Percentiles rank a stretch among this genome's conserved stretches.
Conservation (phyloP, 2,329 filamentous ascomycete genomes). For the Ophiostoma quercus region DNA sequence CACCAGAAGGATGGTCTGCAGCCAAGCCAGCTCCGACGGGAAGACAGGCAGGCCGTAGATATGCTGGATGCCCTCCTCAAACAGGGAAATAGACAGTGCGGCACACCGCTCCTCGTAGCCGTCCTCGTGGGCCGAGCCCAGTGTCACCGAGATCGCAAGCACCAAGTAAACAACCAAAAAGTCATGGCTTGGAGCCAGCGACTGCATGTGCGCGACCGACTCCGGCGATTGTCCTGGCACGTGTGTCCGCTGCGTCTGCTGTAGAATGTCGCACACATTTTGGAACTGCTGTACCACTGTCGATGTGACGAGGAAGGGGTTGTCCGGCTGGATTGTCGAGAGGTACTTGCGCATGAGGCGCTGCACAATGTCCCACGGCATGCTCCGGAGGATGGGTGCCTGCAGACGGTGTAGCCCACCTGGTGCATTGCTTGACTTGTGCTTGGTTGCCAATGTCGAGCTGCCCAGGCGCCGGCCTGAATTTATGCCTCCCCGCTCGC, state of each 20-base stretch:
- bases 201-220: conserved; percentile 17
- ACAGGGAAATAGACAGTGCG: conserved; percentile 32
- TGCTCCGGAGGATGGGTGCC: conserved; percentile 23
- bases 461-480: conserved; percentile 3
- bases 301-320: conserved; percentile 31
- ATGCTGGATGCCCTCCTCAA: conserved; percentile 35
- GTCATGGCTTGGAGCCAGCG: conserved; percentile 31
- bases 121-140: conserved; percentile 32
- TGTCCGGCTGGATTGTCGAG: conserved; percentile 32
- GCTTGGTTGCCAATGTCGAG: conserved; percentile 2
- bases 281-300: conserved; percentile 32
- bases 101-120: conserved; percentile 34
- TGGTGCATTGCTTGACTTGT: not conserved
- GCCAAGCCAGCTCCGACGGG: conserved; percentile 27
- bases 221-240: conserved; percentile 16
- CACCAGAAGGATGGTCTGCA: conserved; percentile 25
- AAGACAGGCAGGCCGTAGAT: conserved; percentile 31
- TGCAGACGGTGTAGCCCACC: not conserved
- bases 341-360: conserved; percentile 34
- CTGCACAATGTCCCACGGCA: conserved; percentile 26
- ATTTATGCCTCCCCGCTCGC: conserved; percentile 33
- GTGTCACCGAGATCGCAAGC: conserved; percentile 33
- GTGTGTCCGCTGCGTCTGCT: conserved; percentile 23
- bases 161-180: conserved; percentile 34
- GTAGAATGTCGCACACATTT: conserved; percentile 18